Evolutionary conservation across 2,329 filamentous ascomycete species (phyloP).

Genomic region (Cordyceps fumosorosea): DNA sequence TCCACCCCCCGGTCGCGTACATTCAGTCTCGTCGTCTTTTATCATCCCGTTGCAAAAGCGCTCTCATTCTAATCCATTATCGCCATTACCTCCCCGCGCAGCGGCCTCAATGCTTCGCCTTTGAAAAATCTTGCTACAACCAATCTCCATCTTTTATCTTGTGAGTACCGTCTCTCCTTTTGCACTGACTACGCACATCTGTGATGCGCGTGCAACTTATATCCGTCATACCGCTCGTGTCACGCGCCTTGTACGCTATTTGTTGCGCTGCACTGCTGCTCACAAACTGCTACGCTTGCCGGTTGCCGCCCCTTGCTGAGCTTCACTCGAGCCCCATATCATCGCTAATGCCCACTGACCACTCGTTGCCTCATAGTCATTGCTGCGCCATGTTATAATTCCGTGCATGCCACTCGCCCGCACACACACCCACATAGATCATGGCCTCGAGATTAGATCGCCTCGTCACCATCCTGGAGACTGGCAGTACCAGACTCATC

Average conservation of each 20-base stretch:
- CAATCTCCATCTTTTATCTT: background rate
- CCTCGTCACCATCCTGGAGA: slow-evolving; percentile 74
- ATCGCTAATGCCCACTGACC: background rate
- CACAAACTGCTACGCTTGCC: background rate
- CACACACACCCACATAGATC: background rate
- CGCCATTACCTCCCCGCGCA: background rate
- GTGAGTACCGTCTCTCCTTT: background rate
- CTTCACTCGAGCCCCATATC: background rate
- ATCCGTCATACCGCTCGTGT: background rate
- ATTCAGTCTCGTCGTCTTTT: background rate
- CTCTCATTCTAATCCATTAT: background rate
- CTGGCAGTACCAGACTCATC: slow-evolving; percentile 91
- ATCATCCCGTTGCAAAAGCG: background rate
- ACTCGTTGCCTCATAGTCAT: background rate
- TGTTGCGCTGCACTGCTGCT: background rate
- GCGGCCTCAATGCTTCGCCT: background rate
- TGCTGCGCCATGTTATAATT: slow-evolving; percentile 8
- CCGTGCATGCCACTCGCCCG: background rate
- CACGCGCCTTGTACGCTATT: background rate
- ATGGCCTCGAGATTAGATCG: slow-evolving; percentile 15
- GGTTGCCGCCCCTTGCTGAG: background rate
- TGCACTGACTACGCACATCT: background rate
- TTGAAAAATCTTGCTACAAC: background rate
- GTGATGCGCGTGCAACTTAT: background rate
- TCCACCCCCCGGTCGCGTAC: background rate